These are phyloP conservation scores for Hippophae tibetana DNA, from an alignment of 306 rosid species.

Conservation along the genomic window DNA sequence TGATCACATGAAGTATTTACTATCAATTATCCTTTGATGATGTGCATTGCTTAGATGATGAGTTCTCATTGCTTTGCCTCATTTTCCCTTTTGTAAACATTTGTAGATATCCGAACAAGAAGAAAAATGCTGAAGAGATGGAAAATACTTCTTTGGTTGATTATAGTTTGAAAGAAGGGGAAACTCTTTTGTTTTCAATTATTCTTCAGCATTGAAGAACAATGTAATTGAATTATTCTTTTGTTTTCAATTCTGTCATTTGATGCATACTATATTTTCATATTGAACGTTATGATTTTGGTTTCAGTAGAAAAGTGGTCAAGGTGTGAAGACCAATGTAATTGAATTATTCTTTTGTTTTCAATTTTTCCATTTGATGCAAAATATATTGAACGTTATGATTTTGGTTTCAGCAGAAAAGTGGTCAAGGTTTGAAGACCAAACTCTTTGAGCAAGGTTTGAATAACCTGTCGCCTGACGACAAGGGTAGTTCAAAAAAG, in stretches of 20 bases:
- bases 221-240: conserved; percentile 30
- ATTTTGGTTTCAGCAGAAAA: conserved; percentile 42
- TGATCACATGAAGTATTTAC: conserved; percentile 84
- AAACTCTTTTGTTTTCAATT: conserved; percentile 49
- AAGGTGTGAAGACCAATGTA: neutral
- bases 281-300: conserved; percentile 11
- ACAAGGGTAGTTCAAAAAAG: conserved; percentile 48
- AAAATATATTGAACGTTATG: neutral
- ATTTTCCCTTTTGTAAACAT: conserved; percentile 12
- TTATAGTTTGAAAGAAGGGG: conserved; percentile 95
- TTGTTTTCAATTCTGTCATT: conserved; percentile 8
- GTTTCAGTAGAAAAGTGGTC: conserved; percentile 47
- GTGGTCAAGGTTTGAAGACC: conserved; percentile 37
- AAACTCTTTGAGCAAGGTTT: conserved; percentile 49
- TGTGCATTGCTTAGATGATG: neutral
- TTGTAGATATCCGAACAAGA: conserved; percentile 72
- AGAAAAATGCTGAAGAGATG: conserved; percentile 97
- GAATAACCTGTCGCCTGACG: conserved; percentile 36
- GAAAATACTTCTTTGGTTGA: conserved; percentile 74
- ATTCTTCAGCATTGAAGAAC: conserved; percentile 44
- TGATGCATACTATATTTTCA: neutral
- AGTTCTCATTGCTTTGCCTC: conserved; percentile 4
- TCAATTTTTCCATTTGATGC: no score
- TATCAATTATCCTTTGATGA: neutral
- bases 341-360: no score